Percentiles rank a stretch among this genome's conserved stretches.
These are phyloP conservation scores for Cucumis hystrix DNA, from an alignment of 306 rosid genomes.

Conservation along the genomic window DNA sequence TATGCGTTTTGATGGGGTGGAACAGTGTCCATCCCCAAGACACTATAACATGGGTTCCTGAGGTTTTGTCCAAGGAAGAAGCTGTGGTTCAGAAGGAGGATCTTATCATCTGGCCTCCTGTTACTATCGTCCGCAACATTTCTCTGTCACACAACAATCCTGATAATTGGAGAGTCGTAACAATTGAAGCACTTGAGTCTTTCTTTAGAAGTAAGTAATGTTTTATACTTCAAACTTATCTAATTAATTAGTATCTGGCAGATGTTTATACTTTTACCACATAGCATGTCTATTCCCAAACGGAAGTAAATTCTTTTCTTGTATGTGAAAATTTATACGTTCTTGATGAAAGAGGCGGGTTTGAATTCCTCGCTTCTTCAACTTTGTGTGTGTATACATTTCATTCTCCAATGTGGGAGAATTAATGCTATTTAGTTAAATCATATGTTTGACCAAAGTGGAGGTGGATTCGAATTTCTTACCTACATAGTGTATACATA, in stretches of 20 bases:
- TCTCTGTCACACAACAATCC: conserved; percentile 61
- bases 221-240: background rate
- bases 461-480: too few relatives aligned
- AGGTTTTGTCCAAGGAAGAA: conserved; percentile 47
- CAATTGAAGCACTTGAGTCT: conserved; percentile 61
- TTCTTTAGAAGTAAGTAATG: conserved; percentile 67
- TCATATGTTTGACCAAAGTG: too few relatives aligned
- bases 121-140: conserved; percentile 59
- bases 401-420: too few relatives aligned
- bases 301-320: background rate
- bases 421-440: too few relatives aligned
- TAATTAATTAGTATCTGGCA: background rate
- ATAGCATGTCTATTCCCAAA: background rate
- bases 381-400: too few relatives aligned
- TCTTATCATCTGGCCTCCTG: conserved; percentile 90
- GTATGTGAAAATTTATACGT: background rate
- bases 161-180: conserved; percentile 66
- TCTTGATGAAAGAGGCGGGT: too few relatives aligned
- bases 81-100: conserved; percentile 83
- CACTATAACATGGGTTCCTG: conserved; percentile 75
- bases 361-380: too few relatives aligned
- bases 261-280: too few relatives aligned
- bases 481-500: too few relatives aligned
- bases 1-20: conserved; percentile 93
- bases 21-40: conserved; percentile 58